phyloP scores from a whole-genome alignment of 495 filamentous ascomycete species.

The Cenococcum geophilum region DNA sequence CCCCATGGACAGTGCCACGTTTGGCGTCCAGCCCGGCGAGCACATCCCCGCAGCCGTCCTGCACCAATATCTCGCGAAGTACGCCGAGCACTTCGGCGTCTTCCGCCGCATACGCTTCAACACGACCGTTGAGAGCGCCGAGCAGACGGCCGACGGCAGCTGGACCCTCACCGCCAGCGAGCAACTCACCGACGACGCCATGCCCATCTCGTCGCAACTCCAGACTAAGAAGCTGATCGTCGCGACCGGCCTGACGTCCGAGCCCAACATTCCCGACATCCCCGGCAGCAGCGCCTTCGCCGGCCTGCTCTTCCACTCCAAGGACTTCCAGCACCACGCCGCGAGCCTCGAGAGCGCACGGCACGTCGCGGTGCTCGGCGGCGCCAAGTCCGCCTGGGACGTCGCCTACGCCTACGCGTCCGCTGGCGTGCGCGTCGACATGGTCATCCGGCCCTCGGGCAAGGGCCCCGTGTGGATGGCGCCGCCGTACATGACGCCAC shows the following conservation, averaged over 20 bases:
- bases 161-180: not conserved
- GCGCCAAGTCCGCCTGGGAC: too few species aligned
- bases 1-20: slow-evolving; percentile 50
- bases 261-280: slow-evolving; percentile 40
- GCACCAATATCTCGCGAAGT: slow-evolving; percentile 58
- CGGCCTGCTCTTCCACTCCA: slow-evolving; percentile 39
- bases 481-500: slow-evolving; percentile 52
- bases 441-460: slow-evolving; percentile 70
- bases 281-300: slow-evolving; percentile 26
- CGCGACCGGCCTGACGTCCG: slow-evolving; percentile 43
- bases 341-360: not conserved
- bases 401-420: slow-evolving; percentile 70
- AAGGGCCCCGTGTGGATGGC: slow-evolving; percentile 67
- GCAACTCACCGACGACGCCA: too few species aligned
- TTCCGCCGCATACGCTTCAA: slow-evolving; percentile 48
- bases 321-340: slow-evolving; percentile 26
- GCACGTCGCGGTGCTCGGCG: slow-evolving; percentile 62
- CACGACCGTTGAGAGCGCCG: slow-evolving; percentile 48
- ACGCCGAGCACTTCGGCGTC: slow-evolving; percentile 55
- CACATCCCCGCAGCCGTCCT: slow-evolving; percentile 63
- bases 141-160: slow-evolving; percentile 10
- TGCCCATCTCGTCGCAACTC: not conserved
- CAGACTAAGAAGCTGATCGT: slow-evolving; percentile 39
- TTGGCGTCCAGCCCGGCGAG: slow-evolving; percentile 53
- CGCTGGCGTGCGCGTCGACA: slow-evolving; percentile 60